Conservation (phyloP, 2,329 filamentous ascomycete genomes). For the Pseudodiploospora longispora region DNA sequence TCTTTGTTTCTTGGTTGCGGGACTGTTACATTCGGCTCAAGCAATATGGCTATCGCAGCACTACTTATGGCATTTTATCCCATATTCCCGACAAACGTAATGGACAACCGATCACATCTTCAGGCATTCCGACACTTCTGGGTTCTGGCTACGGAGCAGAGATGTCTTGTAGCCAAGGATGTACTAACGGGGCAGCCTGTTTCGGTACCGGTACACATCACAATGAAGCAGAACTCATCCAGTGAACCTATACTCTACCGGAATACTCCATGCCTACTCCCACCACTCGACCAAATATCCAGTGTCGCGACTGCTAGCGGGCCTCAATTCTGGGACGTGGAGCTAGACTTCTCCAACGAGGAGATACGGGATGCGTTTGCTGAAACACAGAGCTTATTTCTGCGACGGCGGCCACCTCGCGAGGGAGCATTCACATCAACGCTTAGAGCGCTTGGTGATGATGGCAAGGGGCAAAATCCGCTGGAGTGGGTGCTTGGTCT, state of each 20-base stretch:
- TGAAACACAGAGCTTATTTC: conserved; percentile 63
- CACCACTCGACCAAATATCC: conserved; percentile 56
- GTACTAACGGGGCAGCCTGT: conserved; percentile 76
- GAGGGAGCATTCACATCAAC: conserved; percentile 67
- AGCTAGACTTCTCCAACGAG: conserved; percentile 64
- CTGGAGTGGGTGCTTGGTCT: conserved; percentile 71
- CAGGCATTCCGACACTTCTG: conserved; percentile 97
- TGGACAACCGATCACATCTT: conserved; percentile 89
- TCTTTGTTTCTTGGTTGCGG: conserved; percentile 87
- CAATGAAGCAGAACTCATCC: conserved; percentile 38
- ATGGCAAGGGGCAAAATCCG: conserved; percentile 29
- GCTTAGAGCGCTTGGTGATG: conserved; percentile 58
- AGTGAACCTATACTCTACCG: conserved; percentile 31
- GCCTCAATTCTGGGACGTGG: conserved; percentile 71
- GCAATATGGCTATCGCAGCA: conserved; percentile 75
- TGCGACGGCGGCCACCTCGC: conserved; percentile 61
- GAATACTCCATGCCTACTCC: conserved; percentile 51
- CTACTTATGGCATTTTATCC: conserved; percentile 91
- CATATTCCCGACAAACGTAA: conserved; percentile 77
- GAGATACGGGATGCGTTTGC: conserved; percentile 54
- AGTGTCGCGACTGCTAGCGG: conserved; percentile 53
- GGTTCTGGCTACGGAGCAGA: conserved; percentile 84
- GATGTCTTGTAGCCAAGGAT: conserved; percentile 83
- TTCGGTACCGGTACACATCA: conserved; percentile 61
- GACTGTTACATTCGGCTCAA: conserved; percentile 84